Base-by-base conservation (phyloP, 176 grass and related monocot genomes). In the Thalia dealbata region DNA sequence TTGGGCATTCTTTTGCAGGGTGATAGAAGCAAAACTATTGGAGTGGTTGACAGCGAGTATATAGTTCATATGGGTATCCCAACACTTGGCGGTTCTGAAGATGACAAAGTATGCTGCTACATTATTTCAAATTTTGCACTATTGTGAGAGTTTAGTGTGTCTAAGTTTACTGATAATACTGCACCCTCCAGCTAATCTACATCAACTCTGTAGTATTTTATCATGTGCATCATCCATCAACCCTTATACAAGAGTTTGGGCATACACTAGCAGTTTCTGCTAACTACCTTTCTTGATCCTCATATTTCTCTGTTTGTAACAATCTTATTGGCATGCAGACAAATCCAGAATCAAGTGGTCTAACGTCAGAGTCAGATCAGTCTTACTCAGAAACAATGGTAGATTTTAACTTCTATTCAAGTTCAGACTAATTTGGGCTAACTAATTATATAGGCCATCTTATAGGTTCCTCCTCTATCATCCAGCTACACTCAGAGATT, bases 61-160 rank as follows among this genome's bases (percentile, higher is more conserved):
- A 72, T 72, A 72, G 50, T 72, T 19, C 70, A 72, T 72, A 50
- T 52, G 70, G 70, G 70, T 16, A 72, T 52, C 25, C 70, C 70
- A 30, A 72, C 70, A 72, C 70, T 72, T 30, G 70, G 70, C 9
- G 48, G 50, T 32, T 72, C 19, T n/a, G 50, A 55, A 21, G 70
- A 72, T 9, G 55, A 32, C 50, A 72, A 72, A 22, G 70, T 72
- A 72, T 52, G 46, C 3, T 25, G 5, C 8, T 52, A 54, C 25
- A 45, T 72, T 21, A 22, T 72, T 54, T 30, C 70, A 21, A 25
- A 54, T 72, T 5, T 52, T 55, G 27, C 28, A 9, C 18, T 8
- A 16, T 14, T 38, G 32, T 38, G 27, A 32, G 27, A 65, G 15
- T 15, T 32, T 28, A 64, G 14, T 26, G 30, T 64, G 27, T 3